Evolutionary conservation across 768 basidiomycete species (phyloP), one percentile per base, ranked within the genome.

Genomic region (Suillus discolor): DNA sequence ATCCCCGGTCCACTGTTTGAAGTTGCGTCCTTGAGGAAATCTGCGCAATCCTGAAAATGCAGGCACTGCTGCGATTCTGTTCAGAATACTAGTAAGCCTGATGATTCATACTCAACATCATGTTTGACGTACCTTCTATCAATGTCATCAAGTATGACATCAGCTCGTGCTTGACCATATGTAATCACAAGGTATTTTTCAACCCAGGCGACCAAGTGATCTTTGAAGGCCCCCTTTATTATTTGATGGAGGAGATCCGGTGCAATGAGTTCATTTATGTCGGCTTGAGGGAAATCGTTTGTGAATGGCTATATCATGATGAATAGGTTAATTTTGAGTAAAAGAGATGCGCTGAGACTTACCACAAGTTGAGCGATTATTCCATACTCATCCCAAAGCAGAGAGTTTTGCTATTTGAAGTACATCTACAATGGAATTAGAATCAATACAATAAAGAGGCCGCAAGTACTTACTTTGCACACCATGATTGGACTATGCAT

Each of bases 201-300:
- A 0, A 78, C 72, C 81, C 83, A 84, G 2, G 66, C 72, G 0
- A 78, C 72, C 2, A 81, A 61, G 60, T 84, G 82, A 55, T 83
- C 78, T 59, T 81, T 80, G 73, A 84, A 81, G 0, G 81, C 57
- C 0, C 84, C 83, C 65, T 85, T 81, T 68, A 83, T 77, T 0
- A 85, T 68, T 68, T 84, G 82, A 65, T 86, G 84, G 4, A 85
- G 77, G 11, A 83, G 42, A 71, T 83, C 73, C 12, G 79, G 77
- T 0, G 78, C 80, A 25, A 84, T 65, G 9, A 62, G 72, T 0
- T 25, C 0, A 66, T 79, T 81, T 45, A 85, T 71, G 28, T 71
- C 61, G 41, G 57, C 34, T 8, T 42, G n/a, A 0, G 65, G 67
- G 12, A 70, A 67, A 5, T 45, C 11, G 13, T 67, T 42, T 1